These are phyloP conservation scores for Poa pratensis DNA, from an alignment of 176 grass and related monocot species.

Conservation along the genomic window DNA sequence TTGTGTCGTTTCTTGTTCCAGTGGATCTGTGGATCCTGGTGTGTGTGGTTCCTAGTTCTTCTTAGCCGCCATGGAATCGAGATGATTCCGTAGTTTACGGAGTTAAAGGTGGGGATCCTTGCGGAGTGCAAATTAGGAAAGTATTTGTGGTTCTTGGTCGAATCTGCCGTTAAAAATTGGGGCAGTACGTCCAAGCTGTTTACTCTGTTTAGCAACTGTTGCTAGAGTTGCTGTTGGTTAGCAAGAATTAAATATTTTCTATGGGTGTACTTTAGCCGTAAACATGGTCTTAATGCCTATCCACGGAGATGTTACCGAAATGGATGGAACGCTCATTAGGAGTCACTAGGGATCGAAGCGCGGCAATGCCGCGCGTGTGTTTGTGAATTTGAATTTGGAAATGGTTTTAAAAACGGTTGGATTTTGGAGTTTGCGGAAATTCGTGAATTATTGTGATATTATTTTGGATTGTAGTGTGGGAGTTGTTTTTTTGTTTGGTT, in stretches of 20 bases:
- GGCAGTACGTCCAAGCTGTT: no score
- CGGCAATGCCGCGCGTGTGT: no score
- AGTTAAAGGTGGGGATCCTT: not conserved
- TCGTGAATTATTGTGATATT: no score
- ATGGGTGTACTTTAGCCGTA: not conserved
- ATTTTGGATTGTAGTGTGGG: no score
- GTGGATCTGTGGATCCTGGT: slow-evolving; percentile 34
- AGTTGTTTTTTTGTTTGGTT: no score
- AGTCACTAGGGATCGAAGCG: no score
- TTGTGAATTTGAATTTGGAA: no score
- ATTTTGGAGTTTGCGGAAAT: no score
- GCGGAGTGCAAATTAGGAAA: not conserved
- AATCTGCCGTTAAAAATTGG: not conserved
- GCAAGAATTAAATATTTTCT: not conserved
- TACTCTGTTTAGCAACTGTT: no score
- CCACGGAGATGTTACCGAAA: not conserved
- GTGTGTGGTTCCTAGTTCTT: not conserved
- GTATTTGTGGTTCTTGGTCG: not conserved
- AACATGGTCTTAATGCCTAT: not conserved
- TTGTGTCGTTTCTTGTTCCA: not conserved
- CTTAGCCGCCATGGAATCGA: not conserved
- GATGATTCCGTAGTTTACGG: not conserved
- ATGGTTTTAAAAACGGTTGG: no score
- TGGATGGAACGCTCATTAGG: not conserved
- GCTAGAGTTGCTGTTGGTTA: no score